Evolutionary conservation across 768 basidiomycete species (phyloP).

Genomic region (Gloeophyllum trabeum): DNA sequence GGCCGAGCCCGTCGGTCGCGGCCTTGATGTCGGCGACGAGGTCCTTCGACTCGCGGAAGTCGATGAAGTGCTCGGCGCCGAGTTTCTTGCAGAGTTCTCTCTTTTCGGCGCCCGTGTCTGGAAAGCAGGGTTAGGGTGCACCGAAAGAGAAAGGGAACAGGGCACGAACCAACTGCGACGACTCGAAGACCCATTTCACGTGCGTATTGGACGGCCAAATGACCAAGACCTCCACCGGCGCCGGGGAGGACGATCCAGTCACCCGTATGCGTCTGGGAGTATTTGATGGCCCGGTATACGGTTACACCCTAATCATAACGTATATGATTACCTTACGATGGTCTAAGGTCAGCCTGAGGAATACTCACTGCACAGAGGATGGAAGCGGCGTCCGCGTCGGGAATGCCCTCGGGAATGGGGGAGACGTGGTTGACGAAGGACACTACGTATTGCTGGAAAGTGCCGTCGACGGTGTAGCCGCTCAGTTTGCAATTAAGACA

Average conservation of each 20-base stretch:
- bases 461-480: conserved; percentile 71
- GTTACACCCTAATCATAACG: conserved; percentile 50
- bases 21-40: conserved; percentile 53
- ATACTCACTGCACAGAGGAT: conserved; percentile 63
- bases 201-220: conserved; percentile 38
- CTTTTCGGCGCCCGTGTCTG: conserved; percentile 71
- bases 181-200: conserved; percentile 58
- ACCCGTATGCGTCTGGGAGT: conserved; percentile 49
- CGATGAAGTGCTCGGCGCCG: conserved; percentile 71
- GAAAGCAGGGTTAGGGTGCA: background rate
- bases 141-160: conserved; percentile 3
- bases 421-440: conserved; percentile 68
- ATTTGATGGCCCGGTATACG: conserved; percentile 78
- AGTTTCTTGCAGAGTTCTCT: conserved; percentile 44
- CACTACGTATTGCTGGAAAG: conserved; percentile 64
- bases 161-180: conserved; percentile 68
- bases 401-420: conserved; percentile 61
- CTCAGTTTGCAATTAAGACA: conserved; percentile 49
- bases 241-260: conserved; percentile 73
- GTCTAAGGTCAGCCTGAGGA: background rate
- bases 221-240: conserved; percentile 76
- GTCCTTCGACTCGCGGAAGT: conserved; percentile 60
- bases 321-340: too few relatives aligned
- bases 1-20: conserved; percentile 55
- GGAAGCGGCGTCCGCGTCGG: conserved; percentile 58